Evolutionary conservation across 768 basidiomycete species (phyloP), one percentile per base, ranked within the genome.

Genomic region (Leccinum variicolor): DNA sequence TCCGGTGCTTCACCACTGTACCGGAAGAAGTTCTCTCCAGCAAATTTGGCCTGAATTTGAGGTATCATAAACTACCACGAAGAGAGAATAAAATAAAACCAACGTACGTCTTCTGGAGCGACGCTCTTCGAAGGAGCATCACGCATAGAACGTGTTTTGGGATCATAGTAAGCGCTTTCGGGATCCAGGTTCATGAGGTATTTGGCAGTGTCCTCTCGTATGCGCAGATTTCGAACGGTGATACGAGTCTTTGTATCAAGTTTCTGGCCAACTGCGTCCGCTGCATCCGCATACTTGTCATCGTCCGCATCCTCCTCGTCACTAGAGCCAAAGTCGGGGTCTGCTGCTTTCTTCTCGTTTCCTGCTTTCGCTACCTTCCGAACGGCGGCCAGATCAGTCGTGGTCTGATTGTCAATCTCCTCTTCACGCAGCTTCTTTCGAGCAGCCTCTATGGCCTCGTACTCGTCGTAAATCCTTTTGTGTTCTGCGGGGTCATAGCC

Each of bases 141-240:
- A 74, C 97, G 89, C 97, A 99, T 99, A 7, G 96, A 98, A 68
- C 97, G 88, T 13, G 97, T 98, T 78, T 99, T 99, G 49, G 97
- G 97, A 69, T 99, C 97, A 70, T 99, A 99, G 77, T 98, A 98
- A 9, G 97, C 97, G 66, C 91, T 94, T 0, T 92, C 88, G 1
- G 90, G 89, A 73, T 98, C 94, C 72, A 99, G 73, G 71, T 98
- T 99, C 73, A 96, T 90, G 68, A 99, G 83, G 71, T 99, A 99
- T 72, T 99, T 99, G 10, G 97, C 97, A 1, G 96, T 98, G 71
- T 99, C 97, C 75, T 99, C 97, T 69, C 97, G 89, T 64, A 99
- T 98, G 77, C 97, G 91, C 66, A 99, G 78, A 75, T 99, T 98
- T 59, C 97, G 86, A 59, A 99, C 97, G 17, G 97, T 98, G 56